Evolutionary conservation across 176 grass and related monocot species (phyloP), one percentile per base, ranked within the genome.

Genomic region (Urochloa ruziziensis): DNA sequence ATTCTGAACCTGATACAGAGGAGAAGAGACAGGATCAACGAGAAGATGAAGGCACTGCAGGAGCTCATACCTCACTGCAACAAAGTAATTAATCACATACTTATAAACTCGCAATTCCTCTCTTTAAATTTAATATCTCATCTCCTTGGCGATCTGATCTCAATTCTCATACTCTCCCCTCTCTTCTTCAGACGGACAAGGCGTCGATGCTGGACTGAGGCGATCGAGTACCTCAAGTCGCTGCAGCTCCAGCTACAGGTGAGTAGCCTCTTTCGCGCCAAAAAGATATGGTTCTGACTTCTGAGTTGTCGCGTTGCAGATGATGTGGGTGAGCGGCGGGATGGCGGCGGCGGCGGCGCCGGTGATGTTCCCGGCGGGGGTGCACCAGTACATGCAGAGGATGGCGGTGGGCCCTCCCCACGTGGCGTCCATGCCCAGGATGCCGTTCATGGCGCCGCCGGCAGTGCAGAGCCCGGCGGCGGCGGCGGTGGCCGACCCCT

Each of bases 11-110:
- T 33, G 54, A 30, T 80, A 83, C 71, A 97, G 95, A 95, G 86
- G 63, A 86, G 96, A 88, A 88, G 96, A 54, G 93, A 98, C 67
- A 91, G 93, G 39, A 98, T 98, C 67, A 98, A 98, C 37, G 82
- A 91, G 85, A 98, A 98, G 79, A 95, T 98, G 92, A 98, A 91
- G 70, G 93, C 93, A n/a, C 64, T 98, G 62, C 93, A 95, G 63
- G 91, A 98, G 47, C 93, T 98, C 75, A 91, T 98, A 53, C 96
- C 96, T 63, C 82, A 93, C 85, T 95, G 91, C 85, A 98, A 93
- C 86, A 93, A 95, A 66, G 95, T 98, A 84, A n/a, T 35, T 6
- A 40, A 28, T 32, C n/a, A 57, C 39, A 70, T 27, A 58, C 40
- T 56, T 17, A 61, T 2, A 56, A n/a, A 79, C 28, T 84, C 5